A percentile compares a stretch with the other conserved stretches of the same genome.
Evolutionary conservation across 73 alveolate genomes (phyloP).

Genomic region (Tetrahymena thermophila): DNA sequence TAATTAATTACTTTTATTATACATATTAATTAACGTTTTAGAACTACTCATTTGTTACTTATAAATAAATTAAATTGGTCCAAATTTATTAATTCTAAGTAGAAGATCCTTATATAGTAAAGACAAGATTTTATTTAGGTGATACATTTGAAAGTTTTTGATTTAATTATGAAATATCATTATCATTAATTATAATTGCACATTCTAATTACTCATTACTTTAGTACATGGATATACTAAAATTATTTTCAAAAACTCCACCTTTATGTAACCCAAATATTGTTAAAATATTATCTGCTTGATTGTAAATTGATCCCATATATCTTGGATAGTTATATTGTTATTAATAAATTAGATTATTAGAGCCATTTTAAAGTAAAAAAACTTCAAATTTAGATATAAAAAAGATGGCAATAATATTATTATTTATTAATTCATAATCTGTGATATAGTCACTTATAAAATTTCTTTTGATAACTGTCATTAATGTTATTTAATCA

Average conservation of each 20-base stretch:
- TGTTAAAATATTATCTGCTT: background rate
- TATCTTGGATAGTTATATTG: background rate
- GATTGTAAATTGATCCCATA: background rate
- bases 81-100: background rate
- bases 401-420: too few relatives aligned
- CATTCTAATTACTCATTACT: background rate
- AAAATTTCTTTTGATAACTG: background rate
- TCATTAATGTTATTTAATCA: background rate
- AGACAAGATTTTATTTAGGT: background rate
- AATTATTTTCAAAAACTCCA: background rate
- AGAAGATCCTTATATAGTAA: background rate
- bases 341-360: too few relatives aligned
- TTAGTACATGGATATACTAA: background rate
- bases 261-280: background rate
- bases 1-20: too few relatives aligned
- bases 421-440: too few relatives aligned
- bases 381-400: background rate
- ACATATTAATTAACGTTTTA: background rate
- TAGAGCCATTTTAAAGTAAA: background rate
- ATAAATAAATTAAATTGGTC: background rate
- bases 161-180: background rate
- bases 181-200: background rate
- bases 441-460: background rate
- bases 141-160: background rate
- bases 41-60: background rate